phyloP scores from a whole-genome alignment of 768 basidiomycete species.

The Tricholoma saponaceum region DNA sequence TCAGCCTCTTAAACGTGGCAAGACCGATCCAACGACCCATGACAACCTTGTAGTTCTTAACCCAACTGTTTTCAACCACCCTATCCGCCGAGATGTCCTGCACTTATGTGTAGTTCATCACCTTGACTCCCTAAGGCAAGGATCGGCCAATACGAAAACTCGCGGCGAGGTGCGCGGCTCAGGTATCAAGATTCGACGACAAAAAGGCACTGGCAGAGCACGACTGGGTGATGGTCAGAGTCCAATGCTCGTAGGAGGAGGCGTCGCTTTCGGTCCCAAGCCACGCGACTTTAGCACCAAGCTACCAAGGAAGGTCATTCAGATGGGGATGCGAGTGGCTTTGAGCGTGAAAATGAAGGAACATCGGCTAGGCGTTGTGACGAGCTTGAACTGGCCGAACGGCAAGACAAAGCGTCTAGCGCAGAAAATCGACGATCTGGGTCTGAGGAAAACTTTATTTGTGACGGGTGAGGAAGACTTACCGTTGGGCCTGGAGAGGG shows the following conservation, averaged over 20 bases:
- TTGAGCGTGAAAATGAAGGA: slow-evolving; percentile 80
- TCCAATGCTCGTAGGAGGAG: slow-evolving; percentile 88
- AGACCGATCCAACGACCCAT: slow-evolving; percentile 35
- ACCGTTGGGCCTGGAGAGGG: slow-evolving; percentile 52
- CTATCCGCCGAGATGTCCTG: slow-evolving; percentile 87
- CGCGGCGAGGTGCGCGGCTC: slow-evolving; percentile 89
- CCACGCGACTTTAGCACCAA: slow-evolving; percentile 91
- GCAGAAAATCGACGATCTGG: slow-evolving; percentile 57
- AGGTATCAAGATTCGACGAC: slow-evolving; percentile 81
- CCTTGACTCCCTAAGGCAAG: slow-evolving; percentile 86
- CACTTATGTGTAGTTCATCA: slow-evolving; percentile 90
- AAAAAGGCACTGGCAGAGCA: slow-evolving; percentile 90
- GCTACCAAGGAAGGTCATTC: slow-evolving; percentile 86
- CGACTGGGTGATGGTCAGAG: slow-evolving; percentile 87
- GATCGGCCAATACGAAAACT: slow-evolving; percentile 88
- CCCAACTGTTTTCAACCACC: slow-evolving; percentile 82
- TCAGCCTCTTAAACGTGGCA: slow-evolving; percentile 44
- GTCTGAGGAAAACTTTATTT: slow-evolving; percentile 73
- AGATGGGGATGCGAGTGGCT: slow-evolving; percentile 91
- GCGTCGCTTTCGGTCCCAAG: slow-evolving; percentile 87
- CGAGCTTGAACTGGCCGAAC: slow-evolving; percentile 65
- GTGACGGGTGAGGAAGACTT: slow-evolving; percentile 60
- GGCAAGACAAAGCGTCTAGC: slow-evolving; percentile 68
- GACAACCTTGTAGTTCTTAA: slow-evolving; percentile 60
- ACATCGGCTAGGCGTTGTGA: slow-evolving; percentile 70